These are phyloP conservation scores for Aspergillus coremiiformis DNA, from an alignment of 495 filamentous ascomycete species.

Conservation along the genomic window DNA sequence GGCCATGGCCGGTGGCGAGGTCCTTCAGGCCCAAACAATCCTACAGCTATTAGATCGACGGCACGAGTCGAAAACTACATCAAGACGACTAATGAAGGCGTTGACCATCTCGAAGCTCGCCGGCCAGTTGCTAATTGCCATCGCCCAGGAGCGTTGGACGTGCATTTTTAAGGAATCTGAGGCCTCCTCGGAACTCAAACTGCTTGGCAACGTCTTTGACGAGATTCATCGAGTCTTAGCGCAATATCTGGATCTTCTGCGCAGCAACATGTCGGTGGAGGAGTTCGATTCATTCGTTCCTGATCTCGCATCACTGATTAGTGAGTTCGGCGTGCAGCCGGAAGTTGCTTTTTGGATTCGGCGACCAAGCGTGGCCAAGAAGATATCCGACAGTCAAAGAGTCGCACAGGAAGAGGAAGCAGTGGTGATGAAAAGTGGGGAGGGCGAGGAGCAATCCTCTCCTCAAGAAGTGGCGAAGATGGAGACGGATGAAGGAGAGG, in stretches of 20 bases:
- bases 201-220: slow-evolving; percentile 78
- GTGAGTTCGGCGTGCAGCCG: slow-evolving; percentile 73
- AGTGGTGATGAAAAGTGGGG: slow-evolving; percentile 10
- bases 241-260: slow-evolving; percentile 84
- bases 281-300: slow-evolving; percentile 83
- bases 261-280: slow-evolving; percentile 64
- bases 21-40: slow-evolving; percentile 71
- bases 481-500: slow-evolving; percentile 26
- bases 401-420: slow-evolving; percentile 18
- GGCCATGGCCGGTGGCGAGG: slow-evolving; percentile 77
- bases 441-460: slow-evolving; percentile 15
- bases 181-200: slow-evolving; percentile 64
- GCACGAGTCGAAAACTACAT: slow-evolving; percentile 57
- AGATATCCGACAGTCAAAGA: slow-evolving; percentile 43
- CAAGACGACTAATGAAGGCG: slow-evolving; percentile 69
- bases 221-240: slow-evolving; percentile 76
- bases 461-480: slow-evolving; percentile 26
- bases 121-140: slow-evolving; percentile 72
- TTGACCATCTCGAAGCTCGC: slow-evolving; percentile 65
- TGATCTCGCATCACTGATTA: slow-evolving; percentile 60
- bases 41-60: slow-evolving; percentile 70
- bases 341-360: slow-evolving; percentile 83
- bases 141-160: slow-evolving; percentile 79
- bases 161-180: slow-evolving; percentile 66
- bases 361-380: slow-evolving; percentile 56